Conservation (phyloP, 1,284 basidiomycete species). For the Pseudomicrostroma phylloplanum region DNA sequence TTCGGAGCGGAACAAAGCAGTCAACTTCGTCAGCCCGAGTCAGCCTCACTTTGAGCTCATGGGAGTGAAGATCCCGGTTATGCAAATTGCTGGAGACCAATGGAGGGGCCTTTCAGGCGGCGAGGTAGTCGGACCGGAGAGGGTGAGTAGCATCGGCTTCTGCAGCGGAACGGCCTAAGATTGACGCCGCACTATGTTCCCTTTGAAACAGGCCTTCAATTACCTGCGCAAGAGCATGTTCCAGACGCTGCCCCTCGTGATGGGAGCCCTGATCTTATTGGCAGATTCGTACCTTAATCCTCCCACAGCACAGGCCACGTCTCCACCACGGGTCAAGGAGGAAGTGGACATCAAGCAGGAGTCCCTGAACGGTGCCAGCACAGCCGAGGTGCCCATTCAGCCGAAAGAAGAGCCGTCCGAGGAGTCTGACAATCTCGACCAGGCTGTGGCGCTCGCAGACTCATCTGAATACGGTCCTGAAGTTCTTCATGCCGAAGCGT, state of each 20-base stretch:
- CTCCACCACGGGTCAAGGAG: constrained; percentile 1
- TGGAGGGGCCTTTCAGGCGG: constrained; percentile 78
- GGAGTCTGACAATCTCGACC: not conserved
- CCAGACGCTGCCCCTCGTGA: constrained; percentile 41
- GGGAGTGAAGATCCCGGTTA: constrained; percentile 80
- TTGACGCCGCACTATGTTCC: too few species aligned
- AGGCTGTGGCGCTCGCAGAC: not conserved
- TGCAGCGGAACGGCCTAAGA: not conserved
- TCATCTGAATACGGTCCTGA: constrained; percentile 17
- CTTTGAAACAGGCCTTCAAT: constrained; percentile 29
- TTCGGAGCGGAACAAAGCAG: constrained; percentile 26
- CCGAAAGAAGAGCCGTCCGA: constrained; percentile 1
- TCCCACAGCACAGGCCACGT: not conserved
- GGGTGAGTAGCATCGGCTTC: constrained; percentile 41
- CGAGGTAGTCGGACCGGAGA: constrained; percentile 64
- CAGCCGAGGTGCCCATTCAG: not conserved
- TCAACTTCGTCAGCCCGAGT: constrained; percentile 61
- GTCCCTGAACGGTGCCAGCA: not conserved
- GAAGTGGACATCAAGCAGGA: not conserved
- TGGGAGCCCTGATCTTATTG: constrained; percentile 41
- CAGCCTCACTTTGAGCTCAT: constrained; percentile 91
- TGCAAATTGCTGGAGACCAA: constrained; percentile 61
- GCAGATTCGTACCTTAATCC: constrained; percentile 40
- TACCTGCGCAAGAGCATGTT: constrained; percentile 41
- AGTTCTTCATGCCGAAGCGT: constrained; percentile 32